Evolutionary conservation across 805 yeast genomes (phyloP), one percentile per base, ranked within the genome.

Genomic region (Barnettozyma botsteinii): DNA sequence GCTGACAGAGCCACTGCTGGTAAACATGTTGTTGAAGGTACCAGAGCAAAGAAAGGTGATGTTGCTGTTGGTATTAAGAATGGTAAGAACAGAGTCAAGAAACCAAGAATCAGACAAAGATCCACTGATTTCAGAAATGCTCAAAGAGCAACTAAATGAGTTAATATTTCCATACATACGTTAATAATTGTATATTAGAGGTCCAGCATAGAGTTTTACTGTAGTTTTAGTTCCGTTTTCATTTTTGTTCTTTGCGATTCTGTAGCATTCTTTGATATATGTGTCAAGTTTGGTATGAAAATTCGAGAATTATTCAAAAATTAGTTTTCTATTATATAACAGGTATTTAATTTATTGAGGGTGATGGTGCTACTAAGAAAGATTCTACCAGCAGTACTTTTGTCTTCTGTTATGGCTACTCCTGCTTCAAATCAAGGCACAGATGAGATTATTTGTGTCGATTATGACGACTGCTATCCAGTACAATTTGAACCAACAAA

Each of bases 1-100:
- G 85, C 88, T 38, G 96, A 85, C 57, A 75, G 83, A 52, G 73
- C 82, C 26, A 70, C 81, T 18, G 73, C 79, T 8, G 91, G 91
- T 36, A 66, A 67, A 48, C 52, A 65, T 37, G 57, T 76, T 43
- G 53, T 69, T 6, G 96, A 87, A 65, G 96, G 96, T 47, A 65
- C 73, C 40, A 77, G 95, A 66, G 88, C 96, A 13, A 64, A 67
- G 43, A 82, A 81, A 61, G 88, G 86, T 21, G 75, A 69, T 38
- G 67, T 64, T 41, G 70, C 79, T 25, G 69, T 69, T 22, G 85
- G 89, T 20, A 66, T 80, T 49, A 73, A 79, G 60, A 77, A 76
- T 41, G 77, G 76, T 50, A 67, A 62, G 52, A 69, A 64, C 57
- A 61, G 70, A 52, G 64, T 70, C 19, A 68, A 68, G 55, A 63